Percentiles rank a stretch among this genome's conserved stretches.
Conservation (phyloP, 768 basidiomycete genomes). For the Collybia sp. region DNA sequence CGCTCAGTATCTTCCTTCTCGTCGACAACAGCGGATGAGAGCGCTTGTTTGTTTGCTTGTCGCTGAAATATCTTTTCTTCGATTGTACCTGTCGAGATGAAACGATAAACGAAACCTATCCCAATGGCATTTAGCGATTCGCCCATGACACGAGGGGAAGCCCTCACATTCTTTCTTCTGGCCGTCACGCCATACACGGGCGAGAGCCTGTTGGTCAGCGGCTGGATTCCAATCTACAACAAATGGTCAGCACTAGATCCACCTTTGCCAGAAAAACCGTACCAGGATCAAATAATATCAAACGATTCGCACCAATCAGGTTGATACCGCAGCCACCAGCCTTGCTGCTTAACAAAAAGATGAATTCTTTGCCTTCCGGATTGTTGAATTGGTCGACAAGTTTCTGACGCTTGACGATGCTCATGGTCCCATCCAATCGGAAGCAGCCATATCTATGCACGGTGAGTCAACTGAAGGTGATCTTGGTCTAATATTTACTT, state of each 20-base stretch:
- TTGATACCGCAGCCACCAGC: conserved; percentile 98
- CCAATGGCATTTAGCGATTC: background rate
- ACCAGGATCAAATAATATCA: conserved; percentile 97
- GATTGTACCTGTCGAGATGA: conserved; percentile 95
- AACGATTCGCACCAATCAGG: conserved; percentile 90
- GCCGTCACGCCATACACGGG: conserved; percentile 98
- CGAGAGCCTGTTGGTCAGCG: conserved; percentile 96
- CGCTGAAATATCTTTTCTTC: conserved; percentile 99
- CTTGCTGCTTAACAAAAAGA: conserved; percentile 92
- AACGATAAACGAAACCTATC: conserved; percentile 94
- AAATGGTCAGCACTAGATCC: conserved; percentile 1
- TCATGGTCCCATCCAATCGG: conserved; percentile 94
- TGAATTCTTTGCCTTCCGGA: conserved; percentile 88
- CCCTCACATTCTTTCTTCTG: conserved; percentile 97
- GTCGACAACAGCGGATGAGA: conserved; percentile 97
- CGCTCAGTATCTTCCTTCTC: conserved; percentile 94
- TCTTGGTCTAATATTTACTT: conserved; percentile 46
- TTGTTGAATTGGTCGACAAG: conserved; percentile 96
- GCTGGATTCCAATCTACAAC: conserved; percentile 95
- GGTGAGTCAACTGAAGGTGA: background rate
- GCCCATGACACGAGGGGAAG: background rate
- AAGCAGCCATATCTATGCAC: conserved; percentile 76
- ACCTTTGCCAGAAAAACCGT: conserved; percentile 12
- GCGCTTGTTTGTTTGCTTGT: conserved; percentile 92
- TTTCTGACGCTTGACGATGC: conserved; percentile 87